Evolutionary conservation across 2,329 filamentous ascomycete species (phyloP).

Genomic region (Leptoxyphium fumago): DNA sequence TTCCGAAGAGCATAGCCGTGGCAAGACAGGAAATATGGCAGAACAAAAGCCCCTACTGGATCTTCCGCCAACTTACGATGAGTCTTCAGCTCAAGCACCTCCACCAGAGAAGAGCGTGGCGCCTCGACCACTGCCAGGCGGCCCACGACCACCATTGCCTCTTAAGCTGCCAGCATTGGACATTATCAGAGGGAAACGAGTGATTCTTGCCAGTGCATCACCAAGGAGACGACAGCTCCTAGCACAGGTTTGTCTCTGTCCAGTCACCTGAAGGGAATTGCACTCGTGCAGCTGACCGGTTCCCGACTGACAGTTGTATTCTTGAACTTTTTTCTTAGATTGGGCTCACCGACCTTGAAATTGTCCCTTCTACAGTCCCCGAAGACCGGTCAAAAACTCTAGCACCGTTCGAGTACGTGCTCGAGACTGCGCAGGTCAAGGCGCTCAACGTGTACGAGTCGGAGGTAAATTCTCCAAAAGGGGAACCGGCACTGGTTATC

Average conservation of each 20-base stretch:
- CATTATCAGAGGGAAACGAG: slow-evolving; percentile 59
- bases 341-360: slow-evolving; percentile 67
- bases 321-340: slow-evolving; percentile 35
- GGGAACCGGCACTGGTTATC: slow-evolving; percentile 72
- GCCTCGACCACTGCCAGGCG: slow-evolving; percentile 10
- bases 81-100: slow-evolving; percentile 10
- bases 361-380: slow-evolving; percentile 66
- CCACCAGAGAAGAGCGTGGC: slow-evolving; percentile 6
- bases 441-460: slow-evolving; percentile 55
- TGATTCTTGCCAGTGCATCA: slow-evolving; percentile 82
- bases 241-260: slow-evolving; percentile 39
- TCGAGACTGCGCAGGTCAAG: slow-evolving; percentile 73
- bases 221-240: slow-evolving; percentile 74
- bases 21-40: slow-evolving; percentile 6
- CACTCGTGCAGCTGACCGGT: background rate
- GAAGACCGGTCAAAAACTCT: slow-evolving; percentile 75
- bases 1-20: too few relatives aligned
- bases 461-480: slow-evolving; percentile 42
- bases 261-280: background rate
- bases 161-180: slow-evolving; percentile 69
- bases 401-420: slow-evolving; percentile 78
- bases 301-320: background rate
- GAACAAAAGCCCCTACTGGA: slow-evolving; percentile 24
- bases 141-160: slow-evolving; percentile 42
- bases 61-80: slow-evolving; percentile 31